A percentile compares a stretch with the other conserved stretches of the same genome.
phyloP scores from a whole-genome alignment of 148 eudicot species.

The Camellia japonica region DNA sequence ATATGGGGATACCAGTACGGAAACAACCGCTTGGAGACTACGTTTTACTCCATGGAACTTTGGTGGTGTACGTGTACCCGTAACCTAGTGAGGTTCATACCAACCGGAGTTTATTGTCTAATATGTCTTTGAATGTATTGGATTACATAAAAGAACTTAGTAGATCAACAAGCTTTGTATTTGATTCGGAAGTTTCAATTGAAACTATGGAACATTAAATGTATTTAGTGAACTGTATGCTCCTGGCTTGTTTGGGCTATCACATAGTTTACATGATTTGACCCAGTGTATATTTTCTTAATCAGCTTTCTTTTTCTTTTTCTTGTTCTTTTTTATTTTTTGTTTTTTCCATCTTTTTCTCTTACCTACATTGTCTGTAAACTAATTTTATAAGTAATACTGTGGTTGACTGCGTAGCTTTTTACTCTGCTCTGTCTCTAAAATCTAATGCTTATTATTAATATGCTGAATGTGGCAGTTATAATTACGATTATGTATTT shows the following conservation, averaged over 20 bases:
- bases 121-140: not conserved
- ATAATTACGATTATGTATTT: constrained; percentile 74
- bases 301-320: too few relatives aligned
- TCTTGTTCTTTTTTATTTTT: too few relatives aligned
- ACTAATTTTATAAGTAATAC: not conserved
- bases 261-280: too few relatives aligned
- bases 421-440: not conserved
- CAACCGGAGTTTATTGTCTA: too few relatives aligned
- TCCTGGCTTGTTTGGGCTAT: too few relatives aligned
- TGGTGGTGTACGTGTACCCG: not conserved
- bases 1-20: not conserved
- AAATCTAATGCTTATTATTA: not conserved
- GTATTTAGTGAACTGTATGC: too few relatives aligned
- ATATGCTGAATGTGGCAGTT: constrained; percentile 48
- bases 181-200: not conserved
- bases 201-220: too few relatives aligned
- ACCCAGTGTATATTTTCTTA: too few relatives aligned
- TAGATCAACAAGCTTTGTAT: not conserved
- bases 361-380: not conserved
- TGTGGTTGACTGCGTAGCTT: not conserved
- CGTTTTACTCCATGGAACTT: not conserved
- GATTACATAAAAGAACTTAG: not conserved
- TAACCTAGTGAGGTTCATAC: too few relatives aligned
- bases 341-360: too few relatives aligned
- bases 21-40: not conserved